These are phyloP conservation scores for Colletotrichum musae DNA, from an alignment of 2,329 filamentous ascomycete genomes.

Conservation along the genomic window DNA sequence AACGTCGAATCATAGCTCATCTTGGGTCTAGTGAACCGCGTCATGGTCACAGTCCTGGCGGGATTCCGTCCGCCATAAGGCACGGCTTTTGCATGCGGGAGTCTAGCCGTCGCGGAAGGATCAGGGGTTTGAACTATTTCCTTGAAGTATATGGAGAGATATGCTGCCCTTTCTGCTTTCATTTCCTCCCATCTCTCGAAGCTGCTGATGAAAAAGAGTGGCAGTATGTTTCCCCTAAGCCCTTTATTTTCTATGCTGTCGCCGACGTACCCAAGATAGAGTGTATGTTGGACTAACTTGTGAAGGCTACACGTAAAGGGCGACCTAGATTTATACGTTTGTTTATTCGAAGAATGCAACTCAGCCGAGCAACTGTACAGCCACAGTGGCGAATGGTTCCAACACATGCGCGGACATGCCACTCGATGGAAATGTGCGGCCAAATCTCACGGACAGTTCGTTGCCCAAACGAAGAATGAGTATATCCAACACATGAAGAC, in stretches of 20 bases:
- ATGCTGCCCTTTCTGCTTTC: conserved; percentile 14
- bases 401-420: conserved; percentile 6
- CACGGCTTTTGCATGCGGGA: no score
- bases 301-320: conserved; percentile 6
- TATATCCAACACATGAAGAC: conserved; percentile 21
- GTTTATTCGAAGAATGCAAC: conserved; percentile 42
- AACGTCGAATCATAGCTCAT: not conserved
- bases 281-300: not conserved
- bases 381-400: conserved; percentile 30
- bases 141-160: conserved; percentile 20
- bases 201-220: conserved; percentile 1
- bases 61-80: no score
- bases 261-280: no score
- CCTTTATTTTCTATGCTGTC: not conserved
- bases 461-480: not conserved
- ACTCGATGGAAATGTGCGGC: not conserved
- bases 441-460: not conserved
- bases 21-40: not conserved
- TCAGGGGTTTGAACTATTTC: not conserved
- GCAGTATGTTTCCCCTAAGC: conserved; percentile 2
- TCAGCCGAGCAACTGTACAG: conserved; percentile 26
- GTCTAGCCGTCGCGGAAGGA: not conserved
- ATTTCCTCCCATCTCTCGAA: not conserved
- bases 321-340: conserved; percentile 44
- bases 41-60: not conserved